Evolutionary conservation across 257 asterid genomes (phyloP).

Genomic region (Penstemon barbatus): DNA sequence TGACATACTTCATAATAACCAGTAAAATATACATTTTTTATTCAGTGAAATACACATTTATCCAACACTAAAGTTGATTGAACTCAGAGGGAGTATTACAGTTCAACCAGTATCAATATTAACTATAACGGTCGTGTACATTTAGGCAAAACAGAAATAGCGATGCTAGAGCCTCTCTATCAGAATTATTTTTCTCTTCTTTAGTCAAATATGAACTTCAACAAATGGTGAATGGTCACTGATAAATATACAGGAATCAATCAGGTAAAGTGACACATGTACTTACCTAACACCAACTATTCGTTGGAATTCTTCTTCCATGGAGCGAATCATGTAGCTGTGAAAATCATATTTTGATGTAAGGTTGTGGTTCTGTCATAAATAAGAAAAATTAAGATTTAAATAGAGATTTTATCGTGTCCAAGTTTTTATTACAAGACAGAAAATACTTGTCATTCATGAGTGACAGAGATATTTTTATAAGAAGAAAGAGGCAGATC

Average conservation of each 20-base stretch:
- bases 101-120: neutral
- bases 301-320: conserved; percentile 98
- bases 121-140: neutral
- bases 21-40: neutral
- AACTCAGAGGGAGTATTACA: neutral
- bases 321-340: conserved; percentile 99
- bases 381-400: conserved; percentile 41
- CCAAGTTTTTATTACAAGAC: conserved; percentile 8
- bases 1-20: neutral
- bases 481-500: neutral
- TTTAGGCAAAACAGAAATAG: conserved; percentile 12
- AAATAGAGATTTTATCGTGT: conserved; percentile 27
- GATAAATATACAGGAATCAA: conserved; percentile 6
- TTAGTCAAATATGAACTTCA: conserved; percentile 15
- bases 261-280: conserved; percentile 9
- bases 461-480: neutral
- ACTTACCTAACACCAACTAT: conserved; percentile 96
- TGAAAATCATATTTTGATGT: conserved; percentile 94
- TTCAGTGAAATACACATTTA: neutral
- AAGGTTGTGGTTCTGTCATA: conserved; percentile 99
- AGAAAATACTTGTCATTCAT: conserved; percentile 5
- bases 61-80: conserved; percentile 1
- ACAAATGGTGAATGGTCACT: neutral
- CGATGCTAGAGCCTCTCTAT: neutral
- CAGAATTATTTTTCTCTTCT: neutral